Evolutionary conservation across 495 filamentous ascomycete genomes (phyloP).

Genomic region (Pseudomonodictys pantanalensis): DNA sequence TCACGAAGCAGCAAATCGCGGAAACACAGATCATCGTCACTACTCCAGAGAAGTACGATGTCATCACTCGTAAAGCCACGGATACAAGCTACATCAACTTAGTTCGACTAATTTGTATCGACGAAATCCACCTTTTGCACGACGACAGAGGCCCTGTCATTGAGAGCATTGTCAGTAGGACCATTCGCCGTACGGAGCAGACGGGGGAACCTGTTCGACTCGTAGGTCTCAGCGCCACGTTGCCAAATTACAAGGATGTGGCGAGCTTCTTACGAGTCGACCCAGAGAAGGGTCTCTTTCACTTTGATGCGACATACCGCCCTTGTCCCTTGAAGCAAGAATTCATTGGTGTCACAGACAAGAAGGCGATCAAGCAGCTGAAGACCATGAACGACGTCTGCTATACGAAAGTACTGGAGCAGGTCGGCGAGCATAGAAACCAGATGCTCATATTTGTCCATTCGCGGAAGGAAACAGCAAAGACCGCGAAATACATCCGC

Average conservation of each 20-base stretch:
- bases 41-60: constrained; percentile 98
- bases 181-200: constrained; percentile 87
- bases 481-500: constrained; percentile 91
- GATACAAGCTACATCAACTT: constrained; percentile 96
- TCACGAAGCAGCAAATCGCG: constrained; percentile 97
- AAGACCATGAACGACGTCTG: constrained; percentile 99
- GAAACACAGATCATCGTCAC: constrained; percentile 99
- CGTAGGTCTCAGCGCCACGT: constrained; percentile 87
- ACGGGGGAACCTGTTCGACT: constrained; percentile 88
- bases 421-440: constrained; percentile 83
- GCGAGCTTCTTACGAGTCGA: constrained; percentile 94
- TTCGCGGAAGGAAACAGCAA: constrained; percentile 95
- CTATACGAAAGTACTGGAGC: constrained; percentile 95
- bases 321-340: constrained; percentile 94
- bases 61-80: constrained; percentile 96
- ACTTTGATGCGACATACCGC: constrained; percentile 92
- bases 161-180: constrained; percentile 94
- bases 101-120: constrained; percentile 90
- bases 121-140: constrained; percentile 96
- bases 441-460: constrained; percentile 99
- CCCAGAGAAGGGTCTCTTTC: constrained; percentile 78
- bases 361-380: constrained; percentile 97
- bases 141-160: constrained; percentile 96
- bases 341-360: constrained; percentile 96
- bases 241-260: constrained; percentile 96